These are phyloP conservation scores for Spizellomyces punctatus DNA, from an alignment of 192 early-diverging fungal genomes.

Conservation along the genomic window DNA sequence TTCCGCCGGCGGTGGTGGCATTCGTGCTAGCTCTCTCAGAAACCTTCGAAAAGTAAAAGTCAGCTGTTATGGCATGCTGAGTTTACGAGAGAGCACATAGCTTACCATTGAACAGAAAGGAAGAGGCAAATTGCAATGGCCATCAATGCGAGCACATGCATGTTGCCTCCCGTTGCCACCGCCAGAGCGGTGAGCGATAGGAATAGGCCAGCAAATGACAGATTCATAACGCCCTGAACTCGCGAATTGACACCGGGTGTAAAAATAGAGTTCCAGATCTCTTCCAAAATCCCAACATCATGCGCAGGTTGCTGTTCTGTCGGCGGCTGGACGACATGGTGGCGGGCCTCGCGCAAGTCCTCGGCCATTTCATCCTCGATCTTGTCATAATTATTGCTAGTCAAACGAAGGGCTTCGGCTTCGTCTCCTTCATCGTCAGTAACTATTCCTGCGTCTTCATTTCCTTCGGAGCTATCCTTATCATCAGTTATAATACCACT, in stretches of 20 bases:
- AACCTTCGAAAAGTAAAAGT: conserved; percentile 10
- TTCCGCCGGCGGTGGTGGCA: conserved; percentile 9
- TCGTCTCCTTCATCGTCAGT: not conserved
- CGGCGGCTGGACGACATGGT: not conserved
- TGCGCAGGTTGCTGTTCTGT: not conserved
- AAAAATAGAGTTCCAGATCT: conserved; percentile 45
- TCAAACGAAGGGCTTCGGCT: not conserved
- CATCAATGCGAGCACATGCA: conserved; percentile 43
- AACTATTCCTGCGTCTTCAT: not conserved
- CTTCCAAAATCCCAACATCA: conserved; percentile 19
- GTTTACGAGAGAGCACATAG: not conserved
- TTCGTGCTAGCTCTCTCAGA: conserved; percentile 21
- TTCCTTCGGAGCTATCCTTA: not conserved
- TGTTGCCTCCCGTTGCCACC: conserved; percentile 37
- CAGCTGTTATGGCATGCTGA: not conserved
- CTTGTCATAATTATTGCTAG: not conserved
- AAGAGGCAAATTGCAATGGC: conserved; percentile 40
- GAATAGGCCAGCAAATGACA: conserved; percentile 45
- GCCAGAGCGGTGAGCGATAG: conserved; percentile 24
- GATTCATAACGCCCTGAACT: conserved; percentile 42
- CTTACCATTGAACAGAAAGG: conserved; percentile 45
- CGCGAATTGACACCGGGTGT: conserved; percentile 45
- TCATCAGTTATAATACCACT: not conserved
- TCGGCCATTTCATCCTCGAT: not conserved
- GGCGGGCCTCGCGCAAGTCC: not conserved